Evolutionary conservation across 2,329 filamentous ascomycete genomes (phyloP).

Genomic region (Periconia digitata): DNA sequence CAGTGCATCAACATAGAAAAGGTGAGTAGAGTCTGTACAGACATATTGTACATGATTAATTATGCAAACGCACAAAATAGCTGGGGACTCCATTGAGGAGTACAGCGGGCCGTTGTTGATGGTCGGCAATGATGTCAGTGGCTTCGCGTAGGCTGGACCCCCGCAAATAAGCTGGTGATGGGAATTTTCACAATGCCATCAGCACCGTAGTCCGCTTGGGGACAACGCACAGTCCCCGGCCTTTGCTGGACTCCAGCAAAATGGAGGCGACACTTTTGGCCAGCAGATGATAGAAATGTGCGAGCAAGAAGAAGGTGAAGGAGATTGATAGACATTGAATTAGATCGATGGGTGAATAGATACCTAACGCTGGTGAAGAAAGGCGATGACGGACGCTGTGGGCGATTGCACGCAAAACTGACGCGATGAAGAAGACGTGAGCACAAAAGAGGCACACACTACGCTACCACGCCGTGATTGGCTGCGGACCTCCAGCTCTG

Average conservation of each 20-base stretch:
- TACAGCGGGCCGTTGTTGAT: too few relatives aligned
- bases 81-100: constrained; percentile 1
- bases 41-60: background rate
- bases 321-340: too few relatives aligned
- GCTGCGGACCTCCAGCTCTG: constrained; percentile 11
- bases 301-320: too few relatives aligned
- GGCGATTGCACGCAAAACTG: background rate
- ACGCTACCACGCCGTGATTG: constrained; percentile 17
- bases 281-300: too few relatives aligned
- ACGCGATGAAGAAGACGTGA: constrained; percentile 1
- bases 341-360: too few relatives aligned
- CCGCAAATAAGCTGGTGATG: constrained; percentile 28
- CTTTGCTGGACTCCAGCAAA: too few relatives aligned
- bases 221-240: too few relatives aligned
- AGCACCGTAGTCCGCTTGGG: background rate
- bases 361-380: too few relatives aligned
- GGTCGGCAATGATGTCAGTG: constrained; percentile 13
- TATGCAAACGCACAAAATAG: constrained; percentile 1
- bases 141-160: constrained; percentile 13
- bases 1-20: too few relatives aligned
- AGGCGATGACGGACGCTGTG: background rate
- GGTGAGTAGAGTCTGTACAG: too few relatives aligned
- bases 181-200: constrained; percentile 32
- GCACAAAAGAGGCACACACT: background rate
- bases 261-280: too few relatives aligned